Evolutionary conservation across 306 rosid genomes (phyloP), one percentile per base, ranked within the genome.

Genomic region (Astragalus glycyphyllos): DNA sequence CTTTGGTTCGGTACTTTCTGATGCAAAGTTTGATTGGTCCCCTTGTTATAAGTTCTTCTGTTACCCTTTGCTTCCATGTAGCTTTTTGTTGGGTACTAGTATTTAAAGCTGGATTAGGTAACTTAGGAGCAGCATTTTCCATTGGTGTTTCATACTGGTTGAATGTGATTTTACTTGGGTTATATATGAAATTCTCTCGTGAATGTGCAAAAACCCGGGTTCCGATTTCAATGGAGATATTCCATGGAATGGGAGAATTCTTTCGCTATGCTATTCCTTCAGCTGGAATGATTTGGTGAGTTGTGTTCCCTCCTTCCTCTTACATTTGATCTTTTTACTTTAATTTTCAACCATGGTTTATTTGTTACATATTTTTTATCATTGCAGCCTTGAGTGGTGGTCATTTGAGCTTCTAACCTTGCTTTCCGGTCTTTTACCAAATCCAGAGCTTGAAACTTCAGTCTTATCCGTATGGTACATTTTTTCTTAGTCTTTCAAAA

Each of bases 321-420:
- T 70, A 32, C 11, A 38, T 7, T 2, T 35, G 15, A 44, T 58
- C 8, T 54, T 49, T 20, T n/a, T 23, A 0, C 13, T 7, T 8
- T 70, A 13, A 47, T 58, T 56, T 47, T 41, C 45, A 48, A 32
- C 37, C 51, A 26, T 49, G 51, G 10, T 47, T 29, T 63, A 32
- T 54, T 49, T 68, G 32, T 58, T 71, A 46, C 16, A 32, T 68
- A 46, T 55, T 68, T 68, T 68, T 51, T 7, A 40, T 79, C 5
- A 35, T 77, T 78, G 68, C 73, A 90, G 96, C 89, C 85, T 90
- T 49, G 85, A 86, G 60, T 90, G 96, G 96, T 87, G 96, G 96
- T 87, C 93, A n/a, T 84, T 71, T 66, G 91, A 90, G 91, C 77
- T 90, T 41, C 73, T 88, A 48, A 71, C 35, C 47, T 70, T 90